Evolutionary conservation across 345 rosid genomes (phyloP), one percentile per base, ranked within the genome.

Genomic region (Sisymbrium irio): DNA sequence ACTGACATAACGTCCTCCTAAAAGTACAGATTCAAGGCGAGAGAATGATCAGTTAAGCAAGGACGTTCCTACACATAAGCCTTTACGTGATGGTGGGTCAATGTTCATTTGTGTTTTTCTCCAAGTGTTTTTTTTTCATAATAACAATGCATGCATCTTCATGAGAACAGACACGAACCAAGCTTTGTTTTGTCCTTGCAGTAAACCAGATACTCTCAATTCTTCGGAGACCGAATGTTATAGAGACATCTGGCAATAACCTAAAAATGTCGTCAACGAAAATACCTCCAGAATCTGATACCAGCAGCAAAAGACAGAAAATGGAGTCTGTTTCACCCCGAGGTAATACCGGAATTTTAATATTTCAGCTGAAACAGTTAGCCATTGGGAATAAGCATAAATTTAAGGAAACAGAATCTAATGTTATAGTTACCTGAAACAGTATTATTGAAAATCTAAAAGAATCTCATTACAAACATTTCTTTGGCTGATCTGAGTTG

Each of bases 161-260:
- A 32, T 54, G 64, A 78, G 50, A 70, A 51, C 71, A 46, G 65
- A 64, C 18, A 25, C 28, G 25, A 54, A 9, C 71, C 14, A 39
- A 30, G 3, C 14, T 4, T 13, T 20, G 13, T 57, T 15, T 32
- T 36, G 55, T 73, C 19, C 19, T 15, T 83, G 80, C 82, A 93
- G 96, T 88, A 65, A 62, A 45, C 51, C 86, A 88, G 61, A 93
- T 89, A 58, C 77, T 87, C 78, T 83, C 91, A 46, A 56, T 85
- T 79, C 97, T 93, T 56, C 84, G 67, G 68, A 89, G 82, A 69
- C 90, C 84, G 32, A 47, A 53, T 65, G 25, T 17, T 70, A 62
- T 46, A 71, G 79, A 71, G 5, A 78, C 59, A 27, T 45, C 41
- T 47, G 77, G 72, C 62, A 67, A 62, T 60, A 65, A 32, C 51